These are phyloP conservation scores for Chionographis japonica DNA, from an alignment of 106 monocot genomes.

Conservation along the genomic window DNA sequence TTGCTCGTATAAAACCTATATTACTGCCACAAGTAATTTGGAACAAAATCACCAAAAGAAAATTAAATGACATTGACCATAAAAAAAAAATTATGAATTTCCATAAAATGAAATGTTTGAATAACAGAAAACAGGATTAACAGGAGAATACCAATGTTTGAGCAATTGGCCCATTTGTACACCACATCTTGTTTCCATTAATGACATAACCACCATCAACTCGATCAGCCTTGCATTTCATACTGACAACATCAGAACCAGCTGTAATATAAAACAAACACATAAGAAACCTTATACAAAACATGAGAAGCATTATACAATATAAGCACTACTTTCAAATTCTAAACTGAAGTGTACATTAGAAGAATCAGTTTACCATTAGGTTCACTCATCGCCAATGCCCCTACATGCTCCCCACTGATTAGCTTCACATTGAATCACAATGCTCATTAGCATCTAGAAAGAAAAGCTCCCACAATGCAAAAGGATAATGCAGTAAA, in stretches of 20 bases:
- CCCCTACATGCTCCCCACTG: constrained; percentile 97
- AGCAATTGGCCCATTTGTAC: constrained; percentile 90
- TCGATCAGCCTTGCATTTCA: constrained; percentile 99
- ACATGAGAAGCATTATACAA: background rate
- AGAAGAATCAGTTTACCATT: constrained; percentile 57
- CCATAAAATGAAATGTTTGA: background rate
- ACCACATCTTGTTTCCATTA: constrained; percentile 99
- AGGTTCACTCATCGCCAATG: constrained; percentile 98
- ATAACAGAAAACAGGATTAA: background rate
- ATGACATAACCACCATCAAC: constrained; percentile 87
- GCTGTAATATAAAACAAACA: constrained; percentile 39
- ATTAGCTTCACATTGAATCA: constrained; percentile 70
- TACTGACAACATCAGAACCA: constrained; percentile 99
- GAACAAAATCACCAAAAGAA: too few relatives aligned
- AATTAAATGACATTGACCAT: too few relatives aligned
- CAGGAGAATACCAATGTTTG: constrained; percentile 71
- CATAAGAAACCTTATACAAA: background rate
- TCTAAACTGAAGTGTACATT: background rate
- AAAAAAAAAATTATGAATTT: background rate
- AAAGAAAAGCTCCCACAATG: background rate
- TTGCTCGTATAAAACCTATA: too few relatives aligned
- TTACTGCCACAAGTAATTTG: too few relatives aligned
- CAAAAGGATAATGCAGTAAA: background rate
- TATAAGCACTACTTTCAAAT: background rate
- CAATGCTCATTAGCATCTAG: background rate